Base-by-base conservation (phyloP, 176 grass and related monocot species). In the Rhynchospora pubera region DNA sequence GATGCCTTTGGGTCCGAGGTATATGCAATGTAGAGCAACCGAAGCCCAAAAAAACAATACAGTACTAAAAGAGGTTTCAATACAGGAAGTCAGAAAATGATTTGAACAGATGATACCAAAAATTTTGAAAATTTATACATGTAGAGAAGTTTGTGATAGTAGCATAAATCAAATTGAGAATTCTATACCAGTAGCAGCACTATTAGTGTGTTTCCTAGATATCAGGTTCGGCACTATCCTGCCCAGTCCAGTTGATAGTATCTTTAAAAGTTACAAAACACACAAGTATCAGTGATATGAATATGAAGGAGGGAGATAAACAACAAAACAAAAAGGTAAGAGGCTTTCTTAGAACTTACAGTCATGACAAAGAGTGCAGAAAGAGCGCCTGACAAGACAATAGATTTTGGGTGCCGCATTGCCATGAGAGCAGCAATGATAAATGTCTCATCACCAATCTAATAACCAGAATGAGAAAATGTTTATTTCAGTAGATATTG, bases 401-500 rank as follows among this genome's bases (percentile, higher is more conserved):
- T 98, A 7, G 90, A 93, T 64, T 95, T 98, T 44, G 96, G 96
- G 87, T 98, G 96, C 28, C 92, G 88, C 96, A 94, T 98, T 18
- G 96, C 96, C 96, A 98, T 94, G 42, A 98, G 89, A 62, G 96
- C 96, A 59, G 96, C 96, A 15, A 98, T 98, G 70, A 98, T 98
- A 87, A 94, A 95, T 48, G 92, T 98, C 85, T 94, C 96, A 53
- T 98, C 96, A 9, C 96, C 96, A 81, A 98, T 90, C 96, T 98
- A 67, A 13, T 71, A 85, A 16, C 5, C 56, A 68, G 47, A 22
- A 23, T 42, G 60, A 52, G 7, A 21, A 42, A 50, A 18, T 1
- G 10, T 13, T 56, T 23, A 22, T 28, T 26, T 51, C 18, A 32
- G 26, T 51, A 77, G 14, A 32, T 14, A 77, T 32, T 55, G 6